Evolutionary conservation across 2,329 filamentous ascomycete genomes (phyloP), one percentile per base, ranked within the genome.

Genomic region (Arthrobotrys sphaeroides): DNA sequence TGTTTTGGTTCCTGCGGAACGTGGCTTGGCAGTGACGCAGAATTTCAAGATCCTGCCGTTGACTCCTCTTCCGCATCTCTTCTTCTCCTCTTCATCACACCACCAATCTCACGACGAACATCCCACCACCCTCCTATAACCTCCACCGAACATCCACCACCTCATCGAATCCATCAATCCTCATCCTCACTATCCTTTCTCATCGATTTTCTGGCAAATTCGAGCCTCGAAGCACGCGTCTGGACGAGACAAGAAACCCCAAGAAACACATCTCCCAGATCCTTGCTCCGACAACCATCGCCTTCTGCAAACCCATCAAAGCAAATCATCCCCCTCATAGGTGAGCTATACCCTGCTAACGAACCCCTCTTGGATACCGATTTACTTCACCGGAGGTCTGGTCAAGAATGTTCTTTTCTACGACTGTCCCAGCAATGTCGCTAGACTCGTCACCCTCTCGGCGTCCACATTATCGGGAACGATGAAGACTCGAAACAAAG

Each of bases 301-400:
- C 47, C 7, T 45, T 28, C 26, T 20, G 20, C 40, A 43, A 47
- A 47, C 12, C 31, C 38, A 60, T 24, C 65, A 16, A 18, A 31
- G 26, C 42, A 33, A 62, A 45, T 31, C 31, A 16, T 62, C 20
- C 24, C 33, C 12, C 20, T 18, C 38, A 62, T 16, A 74, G 70
- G 70, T 74, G 70, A 74, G 70, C 57, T 74, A 74, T 59, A 62
- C 28, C 53, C 55, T 53, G 22, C 49, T 61, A 61, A 66, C 33
- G 7, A 65, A 12, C 18, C 60, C 70, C 62, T 62, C 38, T 62
- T 68, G 45, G 70, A 64, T 68, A 68, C 55, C 45, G 62, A 68
- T 74, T 74, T 68, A 74, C 70, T 74, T 67, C 70, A 62, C 70
- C 70, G 70, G 62, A 53, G 16, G 42, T 59, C 59, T 72, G 36